These are phyloP conservation scores for Aureobasidium sp. DNA, from an alignment of 2,329 filamentous ascomycete species.

Conservation along the genomic window DNA sequence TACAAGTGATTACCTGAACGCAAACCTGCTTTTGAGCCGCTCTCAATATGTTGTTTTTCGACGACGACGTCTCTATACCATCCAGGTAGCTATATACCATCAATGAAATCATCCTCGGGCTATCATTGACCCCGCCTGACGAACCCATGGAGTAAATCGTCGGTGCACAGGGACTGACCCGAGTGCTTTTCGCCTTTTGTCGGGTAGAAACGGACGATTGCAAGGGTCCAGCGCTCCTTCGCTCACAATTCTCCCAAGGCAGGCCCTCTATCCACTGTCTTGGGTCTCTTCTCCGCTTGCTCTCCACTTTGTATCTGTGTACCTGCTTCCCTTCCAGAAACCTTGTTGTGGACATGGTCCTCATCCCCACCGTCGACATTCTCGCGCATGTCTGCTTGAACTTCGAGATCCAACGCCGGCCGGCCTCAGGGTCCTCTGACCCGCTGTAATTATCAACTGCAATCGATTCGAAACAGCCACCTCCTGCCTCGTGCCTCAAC, in stretches of 20 bases:
- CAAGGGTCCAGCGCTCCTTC: not conserved
- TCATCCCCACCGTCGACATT: slow-evolving; percentile 58
- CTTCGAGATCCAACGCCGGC: slow-evolving; percentile 69
- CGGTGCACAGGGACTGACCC: not conserved
- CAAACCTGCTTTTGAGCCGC: not conserved
- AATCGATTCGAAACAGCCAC: not conserved
- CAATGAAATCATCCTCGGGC: slow-evolving; percentile 8
- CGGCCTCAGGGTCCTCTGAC: slow-evolving; percentile 56
- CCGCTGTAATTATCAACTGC: slow-evolving; percentile 39
- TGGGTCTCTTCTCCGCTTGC: not conserved
- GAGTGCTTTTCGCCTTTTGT: not conserved
- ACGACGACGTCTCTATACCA: slow-evolving; percentile 1
- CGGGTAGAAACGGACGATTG: not conserved
- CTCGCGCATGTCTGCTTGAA: slow-evolving; percentile 61
- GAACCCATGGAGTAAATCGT: not conserved
- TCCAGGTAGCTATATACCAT: not conserved
- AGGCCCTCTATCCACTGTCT: not conserved
- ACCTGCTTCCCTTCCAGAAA: not conserved
- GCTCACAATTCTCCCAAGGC: not conserved
- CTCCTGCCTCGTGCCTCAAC: not conserved
- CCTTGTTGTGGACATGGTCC: slow-evolving; percentile 52
- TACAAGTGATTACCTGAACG: not conserved
- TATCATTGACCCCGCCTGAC: slow-evolving; percentile 1
- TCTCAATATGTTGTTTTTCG: not conserved
- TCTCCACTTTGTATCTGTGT: not conserved